Conservation (phyloP, 352 stramenopile species). For the Phytopythium vexans region DNA sequence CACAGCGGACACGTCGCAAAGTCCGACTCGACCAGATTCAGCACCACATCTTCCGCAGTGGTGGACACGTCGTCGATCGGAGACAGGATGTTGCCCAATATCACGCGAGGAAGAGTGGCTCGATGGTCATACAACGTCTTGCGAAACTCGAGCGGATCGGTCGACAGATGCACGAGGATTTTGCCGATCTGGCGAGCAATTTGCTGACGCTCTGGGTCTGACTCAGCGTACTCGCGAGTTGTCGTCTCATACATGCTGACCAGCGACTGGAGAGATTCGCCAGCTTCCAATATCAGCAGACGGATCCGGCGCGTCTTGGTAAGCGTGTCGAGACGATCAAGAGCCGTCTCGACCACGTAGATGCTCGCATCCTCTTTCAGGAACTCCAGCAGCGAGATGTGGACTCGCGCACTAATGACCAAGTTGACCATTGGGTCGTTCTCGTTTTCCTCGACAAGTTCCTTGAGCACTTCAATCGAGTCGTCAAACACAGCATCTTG, state of each 20-base stretch:
- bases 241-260: constrained; percentile 54
- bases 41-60: constrained; percentile 67
- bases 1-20: constrained; percentile 82
- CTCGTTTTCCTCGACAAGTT: constrained; percentile 55
- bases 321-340: constrained; percentile 53
- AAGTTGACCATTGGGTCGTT: constrained; percentile 65
- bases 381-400: constrained; percentile 65
- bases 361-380: constrained; percentile 36
- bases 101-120: constrained; percentile 38
- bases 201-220: constrained; percentile 30
- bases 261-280: constrained; percentile 43
- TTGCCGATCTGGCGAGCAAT: constrained; percentile 45
- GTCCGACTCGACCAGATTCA: constrained; percentile 76
- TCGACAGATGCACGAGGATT: constrained; percentile 66
- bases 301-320: constrained; percentile 63
- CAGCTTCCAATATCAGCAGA: constrained; percentile 65
- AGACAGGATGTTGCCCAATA: constrained; percentile 69
- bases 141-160: constrained; percentile 74
- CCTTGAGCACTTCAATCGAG: constrained; percentile 52
- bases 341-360: constrained; percentile 9
- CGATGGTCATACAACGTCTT: constrained; percentile 78
- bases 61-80: constrained; percentile 39
- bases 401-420: constrained; percentile 62
- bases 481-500: constrained; percentile 55
- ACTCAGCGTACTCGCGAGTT: constrained; percentile 30